Base-by-base conservation (phyloP, 768 basidiomycete species). In the Pholiota microspora region DNA sequence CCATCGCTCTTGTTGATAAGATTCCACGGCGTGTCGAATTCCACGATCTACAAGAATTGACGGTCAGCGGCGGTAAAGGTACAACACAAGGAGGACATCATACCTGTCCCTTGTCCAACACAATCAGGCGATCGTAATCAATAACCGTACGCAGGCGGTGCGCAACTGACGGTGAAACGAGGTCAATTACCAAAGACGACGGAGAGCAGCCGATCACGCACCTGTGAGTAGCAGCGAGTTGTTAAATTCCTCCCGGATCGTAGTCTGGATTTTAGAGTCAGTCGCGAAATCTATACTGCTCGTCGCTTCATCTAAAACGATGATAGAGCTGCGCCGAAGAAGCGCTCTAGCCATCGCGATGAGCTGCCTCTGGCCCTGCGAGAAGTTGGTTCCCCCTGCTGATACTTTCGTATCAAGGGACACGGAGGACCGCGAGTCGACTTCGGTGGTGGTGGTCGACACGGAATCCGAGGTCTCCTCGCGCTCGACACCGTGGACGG, bases 381-480 rank as follows among this genome's bases (percentile, higher is more conserved):
- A 94, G 69, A 97, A 95, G 72, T 97, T 96, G 27, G 84, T 78
- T 0, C 94, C 94, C 0, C 93, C 93, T 0, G 90, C 78, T 0
- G 91, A 91, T 7, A 96, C 88, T 56, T 88, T 84, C 0, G 88
- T 90, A 16, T 90, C 84, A 3, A 96, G 76, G 0, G 82, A 77
- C 25, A 95, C 73, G 0, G 73, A 73, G 0, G 75, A 77, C 64
- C 81, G 87, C 27, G 62, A 51, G 18, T 89, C 88, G 2, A 77
- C 65, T 21, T 86, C 84, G 0, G 86, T 88, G 9, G 67, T 64
- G 0, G 77, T 69, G 1, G 77, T 77, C 0, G 73, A 74, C 2
- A 66, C 54, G 2, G 79, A 76, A 31, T 78, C 75, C 2, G 68
- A 66, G 0, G 69, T 68, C 3, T 71, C 74, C 23, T 77, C 75